phyloP scores from a whole-genome alignment of 345 rosid species.

The Geranium brycei region DNA sequence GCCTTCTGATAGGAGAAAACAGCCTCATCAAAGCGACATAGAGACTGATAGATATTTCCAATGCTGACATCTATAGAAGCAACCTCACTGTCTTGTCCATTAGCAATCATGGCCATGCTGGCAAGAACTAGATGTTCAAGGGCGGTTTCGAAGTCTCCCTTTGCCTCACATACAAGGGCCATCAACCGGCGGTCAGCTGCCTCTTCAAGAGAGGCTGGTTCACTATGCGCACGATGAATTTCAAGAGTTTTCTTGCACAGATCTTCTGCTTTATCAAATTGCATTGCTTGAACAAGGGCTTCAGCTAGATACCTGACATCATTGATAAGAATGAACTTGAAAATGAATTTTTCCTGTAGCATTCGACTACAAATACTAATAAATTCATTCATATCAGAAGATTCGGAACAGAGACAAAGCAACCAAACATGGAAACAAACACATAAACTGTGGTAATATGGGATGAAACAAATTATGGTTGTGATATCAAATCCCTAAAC shows the following conservation, averaged over 20 bases:
- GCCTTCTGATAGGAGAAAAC: slow-evolving; percentile 98
- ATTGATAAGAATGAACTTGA: slow-evolving; percentile 6
- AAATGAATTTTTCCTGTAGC: background rate
- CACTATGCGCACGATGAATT: slow-evolving; percentile 90
- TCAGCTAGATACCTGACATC: slow-evolving; percentile 77
- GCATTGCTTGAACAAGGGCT: slow-evolving; percentile 98
- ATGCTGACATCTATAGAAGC: slow-evolving; percentile 95
- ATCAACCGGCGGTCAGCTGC: slow-evolving; percentile 91
- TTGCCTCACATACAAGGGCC: slow-evolving; percentile 91
- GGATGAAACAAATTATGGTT: background rate
- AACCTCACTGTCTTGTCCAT: slow-evolving; percentile 82
- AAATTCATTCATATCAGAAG: background rate
- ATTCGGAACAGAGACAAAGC: background rate
- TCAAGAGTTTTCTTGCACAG: slow-evolving; percentile 83
- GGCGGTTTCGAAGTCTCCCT: slow-evolving; percentile 82
- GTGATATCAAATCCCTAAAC: background rate
- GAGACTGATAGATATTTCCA: slow-evolving; percentile 79
- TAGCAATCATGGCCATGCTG: slow-evolving; percentile 98
- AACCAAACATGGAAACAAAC: background rate
- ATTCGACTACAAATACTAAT: background rate
- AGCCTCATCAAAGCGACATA: slow-evolving; percentile 92
- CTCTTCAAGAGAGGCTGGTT: slow-evolving; percentile 93
- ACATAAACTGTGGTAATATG: background rate
- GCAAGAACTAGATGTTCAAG: slow-evolving; percentile 97
- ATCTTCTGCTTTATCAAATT: slow-evolving; percentile 93